Conservation (phyloP, 805 yeast genomes). For the Candida qinlingensis region DNA sequence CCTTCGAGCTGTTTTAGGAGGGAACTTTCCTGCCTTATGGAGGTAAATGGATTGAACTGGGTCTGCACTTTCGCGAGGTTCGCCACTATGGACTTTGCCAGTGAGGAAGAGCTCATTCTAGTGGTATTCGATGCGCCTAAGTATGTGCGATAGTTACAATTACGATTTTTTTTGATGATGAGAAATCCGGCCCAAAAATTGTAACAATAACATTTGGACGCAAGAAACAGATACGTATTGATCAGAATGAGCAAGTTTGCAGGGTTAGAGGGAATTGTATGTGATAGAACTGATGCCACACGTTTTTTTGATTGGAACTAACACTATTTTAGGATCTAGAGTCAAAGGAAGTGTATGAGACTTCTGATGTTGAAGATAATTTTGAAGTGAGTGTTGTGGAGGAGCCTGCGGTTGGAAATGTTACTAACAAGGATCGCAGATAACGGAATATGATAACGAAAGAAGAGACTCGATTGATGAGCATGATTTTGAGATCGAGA, state of each 20-base stretch:
- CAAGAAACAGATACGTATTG: not conserved
- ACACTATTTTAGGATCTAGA: constrained; percentile 17
- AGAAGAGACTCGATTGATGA: constrained; percentile 24
- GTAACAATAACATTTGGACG: not conserved
- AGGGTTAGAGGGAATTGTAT: constrained; percentile 18
- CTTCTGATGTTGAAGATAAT: constrained; percentile 35
- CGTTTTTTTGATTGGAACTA: not conserved
- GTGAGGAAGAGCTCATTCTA: not conserved
- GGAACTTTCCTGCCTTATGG: constrained; percentile 23
- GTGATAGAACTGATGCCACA: not conserved
- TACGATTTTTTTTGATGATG: too few species aligned
- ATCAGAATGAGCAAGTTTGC: constrained; percentile 13
- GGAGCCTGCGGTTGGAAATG: not conserved
- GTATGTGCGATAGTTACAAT: too few species aligned
- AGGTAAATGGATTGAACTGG: constrained; percentile 39
- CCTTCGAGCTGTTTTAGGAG: not conserved
- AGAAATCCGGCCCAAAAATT: not conserved
- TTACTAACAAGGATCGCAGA: not conserved
- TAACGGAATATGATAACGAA: not conserved
- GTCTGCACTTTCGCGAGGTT: constrained; percentile 20
- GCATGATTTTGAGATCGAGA: constrained; percentile 10
- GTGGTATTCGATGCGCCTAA: too few species aligned
- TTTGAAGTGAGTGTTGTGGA: constrained; percentile 26
- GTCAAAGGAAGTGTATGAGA: constrained; percentile 37
- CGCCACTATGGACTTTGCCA: constrained; percentile 1